Conservation (phyloP, 2,329 filamentous ascomycete genomes). For the Dothideomycetidae sp. region DNA sequence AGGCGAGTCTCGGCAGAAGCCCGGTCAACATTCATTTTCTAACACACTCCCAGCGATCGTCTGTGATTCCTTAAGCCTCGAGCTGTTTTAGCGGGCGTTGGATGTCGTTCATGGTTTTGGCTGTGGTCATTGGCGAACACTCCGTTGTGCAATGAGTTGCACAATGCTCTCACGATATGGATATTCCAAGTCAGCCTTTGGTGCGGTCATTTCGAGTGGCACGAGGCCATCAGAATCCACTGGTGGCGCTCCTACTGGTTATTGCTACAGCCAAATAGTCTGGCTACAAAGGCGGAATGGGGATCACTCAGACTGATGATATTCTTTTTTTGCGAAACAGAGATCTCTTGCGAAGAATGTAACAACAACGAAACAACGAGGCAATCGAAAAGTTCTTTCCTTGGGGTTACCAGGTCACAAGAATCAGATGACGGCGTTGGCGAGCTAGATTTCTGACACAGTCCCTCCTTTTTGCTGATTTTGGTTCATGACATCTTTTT, state of each 20-base stretch:
- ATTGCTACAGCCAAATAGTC: not conserved
- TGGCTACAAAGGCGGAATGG: not conserved
- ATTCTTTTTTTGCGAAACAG: not conserved
- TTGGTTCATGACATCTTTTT: too few relatives aligned
- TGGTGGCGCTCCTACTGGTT: not conserved
- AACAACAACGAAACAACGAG: not conserved
- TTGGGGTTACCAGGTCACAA: not conserved
- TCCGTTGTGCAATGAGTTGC: conserved; percentile 14
- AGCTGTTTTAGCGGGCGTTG: conserved; percentile 30
- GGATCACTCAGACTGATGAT: not conserved
- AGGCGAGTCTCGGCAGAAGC: conserved; percentile 11
- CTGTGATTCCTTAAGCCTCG: conserved; percentile 25
- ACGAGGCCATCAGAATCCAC: too few relatives aligned
- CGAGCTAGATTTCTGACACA: not conserved
- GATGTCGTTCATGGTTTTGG: conserved; percentile 16
- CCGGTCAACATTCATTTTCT: conserved; percentile 10
- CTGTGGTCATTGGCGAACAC: conserved; percentile 13
- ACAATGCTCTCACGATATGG: conserved; percentile 9
- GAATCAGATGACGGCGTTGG: not conserved
- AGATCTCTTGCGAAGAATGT: not conserved
- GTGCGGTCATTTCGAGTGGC: too few relatives aligned
- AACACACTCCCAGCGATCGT: conserved; percentile 19
- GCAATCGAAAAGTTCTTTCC: not conserved
- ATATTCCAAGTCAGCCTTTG: too few relatives aligned
- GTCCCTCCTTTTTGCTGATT: not conserved